Base-by-base conservation (phyloP, 345 rosid genomes). In the Aurinia saxatilis region DNA sequence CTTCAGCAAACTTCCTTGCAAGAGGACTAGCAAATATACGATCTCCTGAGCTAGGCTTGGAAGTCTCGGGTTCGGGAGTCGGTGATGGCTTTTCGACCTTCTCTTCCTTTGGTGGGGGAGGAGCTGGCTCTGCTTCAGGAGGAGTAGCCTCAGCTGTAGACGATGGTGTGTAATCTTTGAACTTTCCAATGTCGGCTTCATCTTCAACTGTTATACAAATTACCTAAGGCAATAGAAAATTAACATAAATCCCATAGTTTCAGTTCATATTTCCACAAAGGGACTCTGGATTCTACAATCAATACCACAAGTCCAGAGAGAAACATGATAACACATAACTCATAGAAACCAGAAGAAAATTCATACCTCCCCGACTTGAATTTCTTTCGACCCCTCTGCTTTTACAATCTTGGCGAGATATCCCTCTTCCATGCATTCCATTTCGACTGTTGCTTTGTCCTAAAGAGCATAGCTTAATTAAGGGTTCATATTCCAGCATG, bases 341-440 rank as follows among this genome's bases (percentile, higher is more conserved):
- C 27, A 44, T 18, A 63, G 18, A 45, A 15, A 64, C 65, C 50
- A 66, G 25, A 64, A 11, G 25, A 17, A 15, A 4, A 18, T 34
- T 44, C 50, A 14, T 84, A 93, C 99, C 97, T 93, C 97, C 5
- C 97, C 96, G 60, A 93, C 96, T 86, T 93, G 75, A 63, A 93
- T 87, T 78, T 83, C 97, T 77, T 86, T 90, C 37, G 95, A 50
- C 8, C 96, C 99, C 27, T 93, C 97, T 8, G 76, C 89, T 54
- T 83, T 81, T 21, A 90, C 30, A 70, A 93, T 93, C 82, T 86
- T 93, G 52, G 99, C 97, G 52, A 93, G 97, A 63, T 71, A 93
- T 17, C 99, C 99, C 68, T 93, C 99, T 72, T 93, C 99, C 99
- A 93, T 93, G 77, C 99, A 85, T 77, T 93, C 99, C 99, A 93